Conservation (phyloP, 176 grass and related monocot genomes). For the Musa acuminata region DNA sequence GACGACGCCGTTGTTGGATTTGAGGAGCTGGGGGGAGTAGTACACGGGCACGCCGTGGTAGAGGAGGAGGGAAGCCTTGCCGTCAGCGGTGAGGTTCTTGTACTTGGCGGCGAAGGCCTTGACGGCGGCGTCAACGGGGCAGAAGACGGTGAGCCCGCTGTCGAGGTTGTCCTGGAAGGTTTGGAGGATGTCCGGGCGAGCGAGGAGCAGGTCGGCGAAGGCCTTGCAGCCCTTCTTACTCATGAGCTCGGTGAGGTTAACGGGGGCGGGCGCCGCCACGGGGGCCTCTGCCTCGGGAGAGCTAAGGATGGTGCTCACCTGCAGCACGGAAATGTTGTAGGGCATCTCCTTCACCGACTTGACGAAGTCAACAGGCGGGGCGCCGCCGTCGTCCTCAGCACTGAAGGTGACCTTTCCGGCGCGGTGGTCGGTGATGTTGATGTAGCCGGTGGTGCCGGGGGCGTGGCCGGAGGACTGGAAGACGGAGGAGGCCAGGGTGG, state of each 20-base stretch:
- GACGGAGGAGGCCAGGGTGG: no score
- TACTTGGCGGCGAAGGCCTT: constrained; percentile 1
- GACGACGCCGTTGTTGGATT: constrained; percentile 1
- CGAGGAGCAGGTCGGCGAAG: constrained; percentile 51
- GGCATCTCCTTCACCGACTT: no score
- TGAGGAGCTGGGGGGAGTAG: background rate
- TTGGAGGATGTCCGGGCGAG: constrained; percentile 28
- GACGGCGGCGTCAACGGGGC: background rate
- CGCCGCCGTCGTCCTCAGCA: no score
- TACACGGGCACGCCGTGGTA: constrained; percentile 9
- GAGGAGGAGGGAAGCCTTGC: constrained; percentile 3
- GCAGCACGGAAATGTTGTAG: no score
- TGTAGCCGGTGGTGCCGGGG: no score
- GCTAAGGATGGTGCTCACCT: no score
- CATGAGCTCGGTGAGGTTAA: constrained; percentile 62
- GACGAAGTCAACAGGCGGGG: no score
- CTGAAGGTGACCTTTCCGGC: no score
- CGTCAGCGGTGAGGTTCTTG: constrained; percentile 9
- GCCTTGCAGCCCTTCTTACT: constrained; percentile 58
- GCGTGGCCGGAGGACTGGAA: no score
- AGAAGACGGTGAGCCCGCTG: constrained; percentile 41
- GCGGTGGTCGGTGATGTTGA: no score
- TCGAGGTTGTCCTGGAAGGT: constrained; percentile 44
- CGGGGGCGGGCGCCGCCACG: constrained; percentile 28
- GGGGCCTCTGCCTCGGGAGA: background rate